Conservation (phyloP, 768 basidiomycete genomes). For the Suillus americanus region DNA sequence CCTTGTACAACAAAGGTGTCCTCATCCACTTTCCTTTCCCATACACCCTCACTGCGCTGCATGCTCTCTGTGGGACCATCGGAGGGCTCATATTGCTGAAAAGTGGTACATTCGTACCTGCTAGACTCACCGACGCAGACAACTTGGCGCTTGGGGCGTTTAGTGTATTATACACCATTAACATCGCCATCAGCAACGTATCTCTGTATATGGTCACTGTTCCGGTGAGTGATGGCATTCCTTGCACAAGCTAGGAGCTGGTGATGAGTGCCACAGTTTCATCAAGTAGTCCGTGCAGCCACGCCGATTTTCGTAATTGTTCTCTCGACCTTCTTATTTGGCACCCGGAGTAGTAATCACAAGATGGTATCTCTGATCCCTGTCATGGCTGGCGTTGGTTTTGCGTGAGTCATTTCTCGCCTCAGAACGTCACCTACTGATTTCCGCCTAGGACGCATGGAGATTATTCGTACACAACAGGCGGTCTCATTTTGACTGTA, state of each 20-base stretch:
- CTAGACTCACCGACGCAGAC: slow-evolving; percentile 49
- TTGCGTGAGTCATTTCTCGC: slow-evolving; percentile 56
- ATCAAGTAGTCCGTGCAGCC: slow-evolving; percentile 92
- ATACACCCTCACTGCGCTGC: slow-evolving; percentile 91
- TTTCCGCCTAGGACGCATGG: slow-evolving; percentile 72
- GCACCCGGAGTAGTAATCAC: slow-evolving; percentile 52
- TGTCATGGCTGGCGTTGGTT: slow-evolving; percentile 85
- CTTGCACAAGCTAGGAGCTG: background rate
- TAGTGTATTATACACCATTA: slow-evolving; percentile 88
- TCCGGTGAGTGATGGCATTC: slow-evolving; percentile 56
- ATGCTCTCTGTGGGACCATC: slow-evolving; percentile 81
- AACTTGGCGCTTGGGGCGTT: slow-evolving; percentile 72
- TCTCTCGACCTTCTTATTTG: slow-evolving; percentile 70
- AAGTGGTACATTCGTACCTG: slow-evolving; percentile 56
- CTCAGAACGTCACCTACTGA: background rate
- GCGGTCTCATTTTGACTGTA: slow-evolving; percentile 85
- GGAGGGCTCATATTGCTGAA: slow-evolving; percentile 73
- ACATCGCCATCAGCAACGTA: slow-evolving; percentile 93
- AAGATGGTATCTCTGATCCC: slow-evolving; percentile 79
- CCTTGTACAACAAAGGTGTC: slow-evolving; percentile 93
- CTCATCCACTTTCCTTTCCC: slow-evolving; percentile 93
- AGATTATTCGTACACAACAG: slow-evolving; percentile 88
- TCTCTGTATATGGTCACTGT: slow-evolving; percentile 87
- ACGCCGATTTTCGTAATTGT: slow-evolving; percentile 91
- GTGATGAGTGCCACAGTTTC: slow-evolving; percentile 62